Base-by-base conservation (phyloP, 495 filamentous ascomycete genomes). In the Delitschia confertaspora region DNA sequence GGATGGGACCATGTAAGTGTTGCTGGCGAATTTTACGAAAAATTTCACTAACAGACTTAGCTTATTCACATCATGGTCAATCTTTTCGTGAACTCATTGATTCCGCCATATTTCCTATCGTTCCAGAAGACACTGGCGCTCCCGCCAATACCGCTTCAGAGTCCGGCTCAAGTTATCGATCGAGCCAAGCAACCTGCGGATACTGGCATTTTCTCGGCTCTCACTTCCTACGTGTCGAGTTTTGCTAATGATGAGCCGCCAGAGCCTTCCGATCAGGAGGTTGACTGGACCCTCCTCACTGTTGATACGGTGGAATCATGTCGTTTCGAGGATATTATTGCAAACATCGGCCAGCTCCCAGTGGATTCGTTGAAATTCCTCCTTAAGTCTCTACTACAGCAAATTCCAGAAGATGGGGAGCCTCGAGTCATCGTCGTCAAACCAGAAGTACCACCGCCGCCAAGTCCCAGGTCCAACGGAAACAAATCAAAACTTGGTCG, bases 191-290 rank as follows among this genome's bases (percentile, higher is more conserved):
- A 83, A 44, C 67, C 76, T 23, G 76, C 64, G 46, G 91, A 99
- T 17, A 73, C 76, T 2, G 87, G 93, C 5, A 70, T 99, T 16
- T 82, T 99, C 57, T 94, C 87, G 3, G 85, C 91, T 4, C 83
- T 99, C 45, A 88, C 88, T 1, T 93, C 85, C 4, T 96, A 95
- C 51, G 83, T 99, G 16, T 93, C 88, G n/a, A 95, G 88, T 60
- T 95, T 96, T 66, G 91, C 93, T 19, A 93, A 88, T 13, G 93
- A 95, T 59, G 91, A 99, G 52, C 91, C 91, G 7, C 91, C 91
- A 4, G 93, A 96, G 64, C 91, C 91, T 1, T 95, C 91, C 0
- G 88, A 95, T 42, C 91, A 96, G 56, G 91, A 99, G 60, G 69
- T 99, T 34, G 93, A 96, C 50, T 94, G 88, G 59, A 96, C 91